phyloP scores from a whole-genome alignment of 1,139 yeast genomes.

The Trichomonascaceae sp. region DNA sequence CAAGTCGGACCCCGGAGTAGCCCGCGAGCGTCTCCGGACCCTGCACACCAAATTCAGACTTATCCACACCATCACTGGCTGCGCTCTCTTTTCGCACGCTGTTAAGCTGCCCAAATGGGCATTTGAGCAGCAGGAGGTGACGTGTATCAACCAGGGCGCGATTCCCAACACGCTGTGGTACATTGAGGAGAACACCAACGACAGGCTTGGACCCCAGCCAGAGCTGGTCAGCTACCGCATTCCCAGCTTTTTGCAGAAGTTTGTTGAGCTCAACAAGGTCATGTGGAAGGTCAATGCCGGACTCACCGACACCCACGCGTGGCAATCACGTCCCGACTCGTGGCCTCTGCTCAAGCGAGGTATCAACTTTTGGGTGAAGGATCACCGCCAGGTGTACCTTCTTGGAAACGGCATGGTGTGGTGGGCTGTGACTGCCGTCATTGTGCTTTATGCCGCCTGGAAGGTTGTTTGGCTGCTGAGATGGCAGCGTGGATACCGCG shows the following conservation, averaged over 20 bases:
- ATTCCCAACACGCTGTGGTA: constrained; percentile 73
- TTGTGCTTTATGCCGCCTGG: constrained; percentile 43
- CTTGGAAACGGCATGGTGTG: constrained; percentile 84
- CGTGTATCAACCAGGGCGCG: constrained; percentile 76
- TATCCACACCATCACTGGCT: constrained; percentile 81
- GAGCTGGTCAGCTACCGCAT: constrained; percentile 48
- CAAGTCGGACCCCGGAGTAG: constrained; percentile 41
- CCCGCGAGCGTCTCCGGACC: constrained; percentile 57
- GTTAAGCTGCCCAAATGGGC: constrained; percentile 93
- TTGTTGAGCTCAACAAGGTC: constrained; percentile 63
- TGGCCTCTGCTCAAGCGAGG: constrained; percentile 92
- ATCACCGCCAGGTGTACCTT: constrained; percentile 68
- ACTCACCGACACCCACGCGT: constrained; percentile 70
- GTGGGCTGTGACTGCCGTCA: constrained; percentile 65
- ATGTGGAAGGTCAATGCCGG: constrained; percentile 92
- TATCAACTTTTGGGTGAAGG: constrained; percentile 84
- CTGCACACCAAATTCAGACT: constrained; percentile 75
- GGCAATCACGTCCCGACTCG: constrained; percentile 75
- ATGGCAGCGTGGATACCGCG: constrained; percentile 49
- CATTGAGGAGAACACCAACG: constrained; percentile 55
- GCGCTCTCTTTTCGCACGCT: constrained; percentile 76
- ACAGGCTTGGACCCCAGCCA: constrained; percentile 29
- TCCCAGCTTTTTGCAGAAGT: constrained; percentile 54
- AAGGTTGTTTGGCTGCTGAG: constrained; percentile 43
- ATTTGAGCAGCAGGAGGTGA: constrained; percentile 91